These are phyloP conservation scores for Fraxinus paxiana DNA, from an alignment of 305 asterid species.

Conservation along the genomic window DNA sequence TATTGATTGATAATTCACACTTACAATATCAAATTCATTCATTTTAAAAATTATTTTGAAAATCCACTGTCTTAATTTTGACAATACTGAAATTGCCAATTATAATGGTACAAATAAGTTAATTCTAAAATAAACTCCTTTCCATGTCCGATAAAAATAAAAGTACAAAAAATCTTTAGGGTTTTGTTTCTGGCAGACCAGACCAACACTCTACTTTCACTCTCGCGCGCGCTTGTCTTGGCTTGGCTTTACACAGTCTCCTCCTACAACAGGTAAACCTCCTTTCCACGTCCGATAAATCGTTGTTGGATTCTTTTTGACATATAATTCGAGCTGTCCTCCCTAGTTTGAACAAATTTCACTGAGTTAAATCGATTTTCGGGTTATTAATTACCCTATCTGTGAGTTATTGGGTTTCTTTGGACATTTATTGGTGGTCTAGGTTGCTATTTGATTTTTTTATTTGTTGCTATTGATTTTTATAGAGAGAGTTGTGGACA, in stretches of 20 bases:
- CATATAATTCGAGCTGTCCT: neutral
- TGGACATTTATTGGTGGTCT: neutral
- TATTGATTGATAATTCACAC: neutral
- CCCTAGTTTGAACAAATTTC: neutral
- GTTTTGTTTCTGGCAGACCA: neutral
- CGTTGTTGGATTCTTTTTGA: neutral
- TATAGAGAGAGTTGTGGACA: neutral
- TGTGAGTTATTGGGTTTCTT: neutral
- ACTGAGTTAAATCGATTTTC: neutral
- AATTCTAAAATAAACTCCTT: too few relatives aligned
- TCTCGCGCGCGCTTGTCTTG: neutral
- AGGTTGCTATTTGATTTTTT: neutral
- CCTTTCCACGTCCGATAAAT: neutral
- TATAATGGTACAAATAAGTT: neutral
- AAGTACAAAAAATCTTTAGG: neutral
- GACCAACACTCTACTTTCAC: neutral
- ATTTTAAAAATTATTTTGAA: too few relatives aligned
- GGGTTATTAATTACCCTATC: neutral
- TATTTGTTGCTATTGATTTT: slow-evolving; percentile 1
- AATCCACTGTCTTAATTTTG: neutral
- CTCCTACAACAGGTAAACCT: neutral
- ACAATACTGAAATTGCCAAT: neutral
- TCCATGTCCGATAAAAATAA: neutral
- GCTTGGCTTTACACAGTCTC: neutral
- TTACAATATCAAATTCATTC: neutral